phyloP scores from a whole-genome alignment of 495 filamentous ascomycete genomes.

The Oidiodendron maius region DNA sequence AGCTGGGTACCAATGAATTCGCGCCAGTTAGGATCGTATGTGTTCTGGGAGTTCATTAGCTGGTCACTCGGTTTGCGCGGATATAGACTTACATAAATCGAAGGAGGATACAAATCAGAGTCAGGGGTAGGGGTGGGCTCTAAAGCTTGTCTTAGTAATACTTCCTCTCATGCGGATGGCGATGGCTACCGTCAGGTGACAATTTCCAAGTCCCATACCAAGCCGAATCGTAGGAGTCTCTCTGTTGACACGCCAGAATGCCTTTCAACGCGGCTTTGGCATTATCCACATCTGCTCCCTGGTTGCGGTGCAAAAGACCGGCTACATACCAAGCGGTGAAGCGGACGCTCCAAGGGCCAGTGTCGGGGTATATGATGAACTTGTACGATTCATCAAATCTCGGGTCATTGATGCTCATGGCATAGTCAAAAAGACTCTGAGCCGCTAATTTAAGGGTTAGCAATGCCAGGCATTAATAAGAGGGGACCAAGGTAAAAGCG shows the following conservation, averaged over 20 bases:
- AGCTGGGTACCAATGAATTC: slow-evolving; percentile 28
- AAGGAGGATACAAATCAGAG: slow-evolving; percentile 23
- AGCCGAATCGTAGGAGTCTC: slow-evolving; percentile 20
- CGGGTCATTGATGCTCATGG: slow-evolving; percentile 25
- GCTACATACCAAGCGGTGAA: slow-evolving; percentile 30
- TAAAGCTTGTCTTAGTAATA: not conserved
- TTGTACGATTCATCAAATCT: slow-evolving; percentile 28
- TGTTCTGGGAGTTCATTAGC: slow-evolving; percentile 12
- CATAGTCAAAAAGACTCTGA: slow-evolving; percentile 26
- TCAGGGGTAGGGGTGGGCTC: slow-evolving; percentile 26
- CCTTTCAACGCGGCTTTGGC: slow-evolving; percentile 26
- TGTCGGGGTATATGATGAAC: slow-evolving; percentile 25
- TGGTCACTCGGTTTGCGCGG: not conserved
- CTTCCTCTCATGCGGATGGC: not conserved
- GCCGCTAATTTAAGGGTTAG: slow-evolving; percentile 14
- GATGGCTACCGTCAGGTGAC: slow-evolving; percentile 21
- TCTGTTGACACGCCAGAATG: slow-evolving; percentile 22
- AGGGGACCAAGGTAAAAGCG: not conserved
- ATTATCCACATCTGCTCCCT: slow-evolving; percentile 23
- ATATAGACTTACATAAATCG: slow-evolving; percentile 21
- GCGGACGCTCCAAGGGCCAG: slow-evolving; percentile 26
- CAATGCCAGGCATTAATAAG: slow-evolving; percentile 9
- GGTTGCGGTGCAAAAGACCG: slow-evolving; percentile 24
- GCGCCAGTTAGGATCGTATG: slow-evolving; percentile 28
- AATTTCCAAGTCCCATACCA: slow-evolving; percentile 29